Percentiles rank a stretch among this genome's conserved stretches.
Evolutionary conservation across 768 basidiomycete species (phyloP).

Genomic region (Leucocoprinus birnbaumii): DNA sequence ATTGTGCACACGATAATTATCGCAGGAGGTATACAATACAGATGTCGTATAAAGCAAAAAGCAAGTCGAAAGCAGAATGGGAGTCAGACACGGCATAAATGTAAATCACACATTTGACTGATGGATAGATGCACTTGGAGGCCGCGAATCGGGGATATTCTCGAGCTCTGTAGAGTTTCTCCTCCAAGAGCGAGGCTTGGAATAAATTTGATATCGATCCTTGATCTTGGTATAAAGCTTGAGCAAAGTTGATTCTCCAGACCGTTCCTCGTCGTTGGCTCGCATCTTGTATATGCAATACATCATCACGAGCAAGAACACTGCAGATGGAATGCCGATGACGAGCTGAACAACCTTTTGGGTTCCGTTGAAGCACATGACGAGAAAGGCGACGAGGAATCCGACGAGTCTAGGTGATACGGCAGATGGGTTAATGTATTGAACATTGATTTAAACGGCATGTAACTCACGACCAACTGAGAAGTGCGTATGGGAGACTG

Average conservation of each 20-base stretch:
- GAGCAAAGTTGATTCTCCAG: background rate
- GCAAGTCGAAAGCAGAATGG: too few species aligned
- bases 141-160: background rate
- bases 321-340: slow-evolving; percentile 12
- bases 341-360: slow-evolving; percentile 14
- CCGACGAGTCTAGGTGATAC: slow-evolving; percentile 18
- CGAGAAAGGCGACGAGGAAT: slow-evolving; percentile 23
- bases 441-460: background rate
- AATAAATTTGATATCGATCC: background rate
- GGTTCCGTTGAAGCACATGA: slow-evolving; percentile 23
- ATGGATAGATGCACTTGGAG: background rate
- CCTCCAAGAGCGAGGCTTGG: background rate
- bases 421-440: too few species aligned
- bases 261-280: slow-evolving; percentile 8
- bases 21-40: too few species aligned
- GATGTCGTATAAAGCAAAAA: too few species aligned
- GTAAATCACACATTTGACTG: background rate
- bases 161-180: background rate
- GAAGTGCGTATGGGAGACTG: slow-evolving; percentile 25
- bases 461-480: slow-evolving; percentile 24
- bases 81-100: too few species aligned
- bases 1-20: too few species aligned
- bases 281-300: slow-evolving; percentile 24
- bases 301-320: slow-evolving; percentile 15
- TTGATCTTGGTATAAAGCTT: background rate